These are phyloP conservation scores for Tinospora cordifolia DNA, from an alignment of 164 flowering plant genomes.

Conservation along the genomic window DNA sequence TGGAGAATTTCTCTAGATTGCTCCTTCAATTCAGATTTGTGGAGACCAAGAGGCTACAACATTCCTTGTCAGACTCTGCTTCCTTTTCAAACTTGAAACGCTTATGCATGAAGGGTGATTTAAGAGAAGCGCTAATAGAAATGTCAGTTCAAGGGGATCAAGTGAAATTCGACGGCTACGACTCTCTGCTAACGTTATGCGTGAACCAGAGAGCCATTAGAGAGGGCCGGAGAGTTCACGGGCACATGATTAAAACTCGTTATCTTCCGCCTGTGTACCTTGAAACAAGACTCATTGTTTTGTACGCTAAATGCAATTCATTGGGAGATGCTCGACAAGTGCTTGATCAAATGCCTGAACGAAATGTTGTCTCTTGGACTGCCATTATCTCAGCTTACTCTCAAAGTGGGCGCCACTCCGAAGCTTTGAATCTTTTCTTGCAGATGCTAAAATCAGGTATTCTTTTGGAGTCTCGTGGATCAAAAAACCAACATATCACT, in stretches of 20 bases:
- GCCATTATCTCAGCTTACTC: conserved; percentile 26
- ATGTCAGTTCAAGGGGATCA: conserved; percentile 15
- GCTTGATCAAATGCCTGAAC: conserved; percentile 26
- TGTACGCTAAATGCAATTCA: conserved; percentile 20
- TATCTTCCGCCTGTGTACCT: conserved; percentile 22
- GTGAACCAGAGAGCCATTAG: conserved; percentile 16
- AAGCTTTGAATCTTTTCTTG: conserved; percentile 18
- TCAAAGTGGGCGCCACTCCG: conserved; percentile 9
- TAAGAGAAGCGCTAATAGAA: conserved; percentile 17
- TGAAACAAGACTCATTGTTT: conserved; percentile 21
- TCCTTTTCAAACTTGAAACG: conserved; percentile 10
- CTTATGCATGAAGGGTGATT: conserved; percentile 14
- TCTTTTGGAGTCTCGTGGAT: background rate
- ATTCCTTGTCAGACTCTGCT: conserved; percentile 1
- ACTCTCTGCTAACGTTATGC: conserved; percentile 24
- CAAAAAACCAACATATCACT: too few relatives aligned
- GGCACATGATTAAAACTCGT: conserved; percentile 26
- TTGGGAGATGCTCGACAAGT: conserved; percentile 21
- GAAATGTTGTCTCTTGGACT: conserved; percentile 28
- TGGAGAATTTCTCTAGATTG: background rate
- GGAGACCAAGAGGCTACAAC: conserved; percentile 5
- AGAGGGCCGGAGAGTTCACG: conserved; percentile 28
- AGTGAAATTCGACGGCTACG: conserved; percentile 22
- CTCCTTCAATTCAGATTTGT: conserved; percentile 1
- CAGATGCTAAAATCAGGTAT: conserved; percentile 25